Evolutionary conservation across 345 rosid genomes (phyloP).

Genomic region (Psidium guajava): DNA sequence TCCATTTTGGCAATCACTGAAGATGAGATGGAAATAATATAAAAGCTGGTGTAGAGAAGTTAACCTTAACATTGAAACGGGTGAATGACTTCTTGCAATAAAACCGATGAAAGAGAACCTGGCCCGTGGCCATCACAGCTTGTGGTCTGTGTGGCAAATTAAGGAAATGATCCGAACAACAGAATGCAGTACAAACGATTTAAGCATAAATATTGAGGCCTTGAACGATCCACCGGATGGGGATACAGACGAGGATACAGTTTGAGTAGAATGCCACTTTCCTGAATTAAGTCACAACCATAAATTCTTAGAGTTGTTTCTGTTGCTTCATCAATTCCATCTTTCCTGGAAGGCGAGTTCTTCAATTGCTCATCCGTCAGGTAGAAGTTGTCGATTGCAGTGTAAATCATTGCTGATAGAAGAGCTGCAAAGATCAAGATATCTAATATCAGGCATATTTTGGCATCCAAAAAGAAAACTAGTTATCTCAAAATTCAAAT

Average conservation of each 20-base stretch:
- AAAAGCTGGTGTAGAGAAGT: background rate
- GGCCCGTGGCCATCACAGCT: conserved; percentile 98
- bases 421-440: background rate
- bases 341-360: conserved; percentile 75
- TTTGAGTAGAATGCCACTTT: conserved; percentile 74
- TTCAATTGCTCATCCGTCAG: conserved; percentile 59
- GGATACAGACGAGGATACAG: conserved; percentile 36
- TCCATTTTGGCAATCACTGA: background rate
- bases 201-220: background rate
- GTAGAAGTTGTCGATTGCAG: conserved; percentile 90
- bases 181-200: background rate
- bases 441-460: background rate
- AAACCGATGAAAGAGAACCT: conserved; percentile 86
- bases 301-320: conserved; percentile 73
- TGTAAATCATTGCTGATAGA: conserved; percentile 54
- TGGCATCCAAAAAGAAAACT: background rate
- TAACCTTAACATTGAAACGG: conserved; percentile 80
- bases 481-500: background rate
- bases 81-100: conserved; percentile 96
- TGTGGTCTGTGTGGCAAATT: conserved; percentile 46
- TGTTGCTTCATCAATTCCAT: conserved; percentile 73
- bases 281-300: conserved; percentile 94
- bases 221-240: background rate
- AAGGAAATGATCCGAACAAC: conserved; percentile 5
- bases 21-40: background rate